These are phyloP conservation scores for Apostasia ramifera DNA, from an alignment of 106 monocot species.

Conservation along the genomic window DNA sequence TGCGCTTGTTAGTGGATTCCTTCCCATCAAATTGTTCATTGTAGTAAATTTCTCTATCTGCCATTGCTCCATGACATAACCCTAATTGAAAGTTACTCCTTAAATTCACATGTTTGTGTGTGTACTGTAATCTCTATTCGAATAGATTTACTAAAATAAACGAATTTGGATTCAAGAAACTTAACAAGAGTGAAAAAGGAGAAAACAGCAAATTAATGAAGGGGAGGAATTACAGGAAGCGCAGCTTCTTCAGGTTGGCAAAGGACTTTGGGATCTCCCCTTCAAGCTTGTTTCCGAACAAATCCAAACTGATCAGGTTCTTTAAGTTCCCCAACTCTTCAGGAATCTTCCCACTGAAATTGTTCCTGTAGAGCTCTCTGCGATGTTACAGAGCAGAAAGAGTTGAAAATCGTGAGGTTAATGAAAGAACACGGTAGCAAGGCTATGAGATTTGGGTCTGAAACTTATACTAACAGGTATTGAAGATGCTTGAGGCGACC, in stretches of 20 bases:
- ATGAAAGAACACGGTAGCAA: not conserved
- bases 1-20: too few relatives aligned
- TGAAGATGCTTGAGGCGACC: constrained; percentile 75
- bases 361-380: constrained; percentile 95
- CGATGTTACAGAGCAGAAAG: not conserved
- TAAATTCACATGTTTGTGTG: too few relatives aligned
- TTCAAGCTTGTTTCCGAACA: constrained; percentile 67
- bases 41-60: too few relatives aligned
- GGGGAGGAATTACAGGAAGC: constrained; percentile 50
- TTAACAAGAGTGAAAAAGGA: not conserved
- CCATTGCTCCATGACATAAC: too few relatives aligned
- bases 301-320: constrained; percentile 86
- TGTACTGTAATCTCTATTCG: too few relatives aligned
- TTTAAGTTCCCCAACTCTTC: constrained; percentile 73
- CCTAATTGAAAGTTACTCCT: too few relatives aligned
- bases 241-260: constrained; percentile 71
- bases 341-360: constrained; percentile 78
- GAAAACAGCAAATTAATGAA: not conserved
- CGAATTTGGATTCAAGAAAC: too few relatives aligned
- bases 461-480: constrained; percentile 47
- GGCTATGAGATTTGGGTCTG: not conserved
- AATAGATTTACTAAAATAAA: too few relatives aligned
- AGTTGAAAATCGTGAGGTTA: not conserved
- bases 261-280: constrained; percentile 83
- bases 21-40: too few relatives aligned